Base-by-base conservation (phyloP, 1,139 yeast species). In the Kluyveromyces sp. region DNA sequence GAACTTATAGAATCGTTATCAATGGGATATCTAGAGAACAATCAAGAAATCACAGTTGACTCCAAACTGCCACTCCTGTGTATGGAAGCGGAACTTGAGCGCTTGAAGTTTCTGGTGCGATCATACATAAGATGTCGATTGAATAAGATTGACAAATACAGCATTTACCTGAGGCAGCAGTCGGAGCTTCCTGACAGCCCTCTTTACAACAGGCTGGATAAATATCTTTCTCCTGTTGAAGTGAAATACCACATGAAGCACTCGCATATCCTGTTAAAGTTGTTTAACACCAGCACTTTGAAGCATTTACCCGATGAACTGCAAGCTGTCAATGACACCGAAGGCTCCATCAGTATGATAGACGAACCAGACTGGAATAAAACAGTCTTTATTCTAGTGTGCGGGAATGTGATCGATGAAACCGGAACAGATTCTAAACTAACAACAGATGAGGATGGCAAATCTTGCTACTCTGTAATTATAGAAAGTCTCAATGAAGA, bases 1-100 rank as follows among this genome's bases (percentile, higher is more conserved):
- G 94, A 83, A 53, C 74, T 75, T 48, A 76, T 86, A 35, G 84
- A 87, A 51, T 63, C 70, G 40, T 72, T 77, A 46, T 75, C 82
- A 9, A 70, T 77, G 54, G 79, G 77, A 37, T 60, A 75, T 33
- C 46, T 60, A 36, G 62, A 59, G 13, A 49, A 48, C 28, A 50
- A 44, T 35, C 42, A 46, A 22, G 42, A 49, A 15, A 51, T 49
- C 25, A 42, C 39, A 9, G 30, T 42, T 17, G 92, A 84, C 54
- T 82, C 83, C 61, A 89, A 89, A 60, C 67, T 92, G 45, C 83
- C 83, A 48, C 68, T 89, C 36, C 77, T 92, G 70, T 75, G 94
- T 16, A 80, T 89, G 49, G 98, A 92, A 60, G 83, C 95, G 3
- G 98, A 92, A 56, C 73, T 92, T 22, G 98, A 92, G 57, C 68